A percentile compares a stretch with the other conserved stretches of the same genome.
phyloP scores from a whole-genome alignment of 2,329 filamentous ascomycete species.

The Aspergillus tamarii region DNA sequence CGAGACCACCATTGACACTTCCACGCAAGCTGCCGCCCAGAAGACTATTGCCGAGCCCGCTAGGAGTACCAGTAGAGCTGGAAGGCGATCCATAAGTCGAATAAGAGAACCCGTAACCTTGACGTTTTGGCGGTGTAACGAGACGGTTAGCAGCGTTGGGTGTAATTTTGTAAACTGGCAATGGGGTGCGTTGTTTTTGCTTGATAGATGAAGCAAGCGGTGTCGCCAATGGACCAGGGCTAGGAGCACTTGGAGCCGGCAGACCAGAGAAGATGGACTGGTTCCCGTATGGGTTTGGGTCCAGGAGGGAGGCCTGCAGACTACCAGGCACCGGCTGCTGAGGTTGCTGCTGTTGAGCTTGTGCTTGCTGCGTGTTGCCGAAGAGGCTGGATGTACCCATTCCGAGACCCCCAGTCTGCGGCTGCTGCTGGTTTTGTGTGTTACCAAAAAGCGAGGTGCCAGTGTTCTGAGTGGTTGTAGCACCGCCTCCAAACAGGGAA shows the following conservation, averaged over 20 bases:
- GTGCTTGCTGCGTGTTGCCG: conserved; percentile 56
- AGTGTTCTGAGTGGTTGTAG: conserved; percentile 28
- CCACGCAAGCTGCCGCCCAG: conserved; percentile 47
- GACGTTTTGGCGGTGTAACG: conserved; percentile 78
- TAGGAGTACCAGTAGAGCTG: conserved; percentile 70
- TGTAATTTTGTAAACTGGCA: conserved; percentile 86
- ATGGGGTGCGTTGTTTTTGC: conserved; percentile 74
- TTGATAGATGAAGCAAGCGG: conserved; percentile 78
- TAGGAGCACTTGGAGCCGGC: conserved; percentile 61
- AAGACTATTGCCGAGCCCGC: conserved; percentile 67
- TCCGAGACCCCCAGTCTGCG: conserved; percentile 31
- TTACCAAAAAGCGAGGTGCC: conserved; percentile 63
- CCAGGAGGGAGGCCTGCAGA: conserved; percentile 77
- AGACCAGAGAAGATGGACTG: conserved; percentile 82
- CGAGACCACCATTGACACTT: conserved; percentile 58
- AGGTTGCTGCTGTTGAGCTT: conserved; percentile 55
- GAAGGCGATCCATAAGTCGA: conserved; percentile 86
- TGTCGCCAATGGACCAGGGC: conserved; percentile 88
- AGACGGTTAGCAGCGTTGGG: conserved; percentile 78
- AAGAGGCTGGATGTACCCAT: conserved; percentile 53
- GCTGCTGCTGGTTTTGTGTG: conserved; percentile 41
- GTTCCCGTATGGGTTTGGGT: conserved; percentile 87
- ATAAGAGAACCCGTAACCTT: conserved; percentile 88
- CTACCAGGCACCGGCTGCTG: conserved; percentile 47
- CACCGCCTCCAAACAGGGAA: conserved; percentile 50